These are phyloP conservation scores for Vickermania ingenoplastis DNA, from an alignment of 208 protist species.

Conservation along the genomic window DNA sequence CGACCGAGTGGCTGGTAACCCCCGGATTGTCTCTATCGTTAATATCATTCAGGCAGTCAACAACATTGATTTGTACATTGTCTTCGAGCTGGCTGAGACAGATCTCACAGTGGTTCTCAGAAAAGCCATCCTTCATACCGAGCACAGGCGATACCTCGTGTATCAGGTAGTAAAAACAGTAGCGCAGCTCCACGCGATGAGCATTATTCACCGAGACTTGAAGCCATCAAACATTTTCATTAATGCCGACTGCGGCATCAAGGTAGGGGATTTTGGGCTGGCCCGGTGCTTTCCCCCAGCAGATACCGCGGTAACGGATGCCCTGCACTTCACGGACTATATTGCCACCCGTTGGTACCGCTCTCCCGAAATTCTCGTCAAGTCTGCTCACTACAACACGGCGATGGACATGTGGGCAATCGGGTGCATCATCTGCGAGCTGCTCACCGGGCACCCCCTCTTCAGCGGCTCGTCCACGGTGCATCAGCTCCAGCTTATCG, in stretches of 20 bases:
- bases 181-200: conserved; percentile 87
- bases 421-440: conserved; percentile 96
- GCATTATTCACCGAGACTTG: conserved; percentile 90
- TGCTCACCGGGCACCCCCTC: conserved; percentile 89
- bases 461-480: conserved; percentile 93
- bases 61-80: conserved; percentile 94
- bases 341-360: conserved; percentile 97
- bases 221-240: conserved; percentile 92
- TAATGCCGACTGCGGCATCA: conserved; percentile 89
- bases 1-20: conserved; percentile 49
- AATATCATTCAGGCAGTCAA: conserved; percentile 96
- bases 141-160: conserved; percentile 91
- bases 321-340: conserved; percentile 90
- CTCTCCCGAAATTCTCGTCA: conserved; percentile 96
- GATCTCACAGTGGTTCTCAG: conserved; percentile 91
- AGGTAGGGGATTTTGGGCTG: conserved; percentile 97
- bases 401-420: conserved; percentile 98
- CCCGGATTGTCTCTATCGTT: conserved; percentile 89
- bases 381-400: conserved; percentile 91
- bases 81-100: conserved; percentile 95
- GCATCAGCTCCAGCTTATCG: conserved; percentile 94
- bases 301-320: conserved; percentile 20
- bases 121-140: conserved; percentile 91
- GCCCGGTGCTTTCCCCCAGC: conserved; percentile 76
- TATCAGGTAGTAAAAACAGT: conserved; percentile 95